Evolutionary conservation across 192 early-diverging fungal species (phyloP), one percentile per base, ranked within the genome.

Genomic region (Coemansia sp.): DNA sequence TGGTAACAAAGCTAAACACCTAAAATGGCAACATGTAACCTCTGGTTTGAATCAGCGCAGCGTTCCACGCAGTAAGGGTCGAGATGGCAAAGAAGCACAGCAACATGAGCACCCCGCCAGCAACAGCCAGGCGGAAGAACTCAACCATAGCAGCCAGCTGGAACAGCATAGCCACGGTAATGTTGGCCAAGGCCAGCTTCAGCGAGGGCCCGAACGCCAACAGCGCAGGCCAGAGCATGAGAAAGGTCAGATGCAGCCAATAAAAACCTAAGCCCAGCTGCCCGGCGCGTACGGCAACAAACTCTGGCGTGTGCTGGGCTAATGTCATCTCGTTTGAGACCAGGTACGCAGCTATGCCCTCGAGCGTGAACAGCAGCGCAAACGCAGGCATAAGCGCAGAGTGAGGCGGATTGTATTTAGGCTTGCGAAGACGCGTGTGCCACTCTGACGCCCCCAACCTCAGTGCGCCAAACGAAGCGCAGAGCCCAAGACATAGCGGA

Each of bases 161-260:
- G 11, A 72, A 62, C 46, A 71, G 32, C 46, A 43, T 56, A 14
- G 62, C 68, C 15, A 68, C 58, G 11, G 42, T 58, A 22, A 72
- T 15, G 29, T 78, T 62, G 12, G 58, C 74, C 56, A 77, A 17
- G 10, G 75, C 75, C 62, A 67, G 59, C 27, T 58, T 64, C 17
- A 68, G 42, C 58, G 53, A 63, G 44, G 65, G 46, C n/a, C 65
- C 74, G 19, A 40, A 70, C 21, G 69, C 70, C 34, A 79, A 17
- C 17, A 73, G 32, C 44, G 56, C 32, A 8, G 76, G 76, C 76
- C 76, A 79, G 52, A 79, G 60, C 15, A 63, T 58, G n/a, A 68
- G 32, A 24, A 79, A 73, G 21, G 76, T 79, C 29, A 79, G 43
- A 5, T 50, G 58, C 38, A 79, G 57, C 76, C 76, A 79, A 56